Evolutionary conservation across 192 early-diverging fungal genomes (phyloP).

Genomic region (Podila horticola): DNA sequence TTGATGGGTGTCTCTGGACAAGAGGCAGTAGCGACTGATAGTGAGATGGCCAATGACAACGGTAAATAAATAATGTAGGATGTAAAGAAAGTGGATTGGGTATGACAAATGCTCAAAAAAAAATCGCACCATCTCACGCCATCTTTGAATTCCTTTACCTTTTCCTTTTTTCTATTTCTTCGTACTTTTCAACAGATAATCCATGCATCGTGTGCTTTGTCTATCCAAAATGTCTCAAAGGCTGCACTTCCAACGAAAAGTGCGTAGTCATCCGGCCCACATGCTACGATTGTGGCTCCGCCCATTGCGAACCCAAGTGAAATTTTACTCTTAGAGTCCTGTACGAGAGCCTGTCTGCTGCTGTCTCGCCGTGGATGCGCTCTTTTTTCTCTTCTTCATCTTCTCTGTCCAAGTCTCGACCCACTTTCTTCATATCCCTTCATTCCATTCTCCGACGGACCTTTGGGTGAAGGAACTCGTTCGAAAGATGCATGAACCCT

Average conservation of each 20-base stretch:
- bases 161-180: neutral
- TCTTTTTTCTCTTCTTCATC: neutral
- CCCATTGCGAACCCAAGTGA: neutral
- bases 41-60: neutral
- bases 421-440: too few relatives aligned
- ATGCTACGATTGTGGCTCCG: conserved; percentile 2
- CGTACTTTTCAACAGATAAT: neutral
- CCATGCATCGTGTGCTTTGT: neutral
- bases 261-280: neutral
- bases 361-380: neutral
- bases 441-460: too few relatives aligned
- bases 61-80: neutral
- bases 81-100: neutral
- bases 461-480: too few relatives aligned
- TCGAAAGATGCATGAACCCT: too few relatives aligned
- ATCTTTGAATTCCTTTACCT: neutral
- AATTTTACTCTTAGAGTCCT: neutral
- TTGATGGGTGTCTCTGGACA: neutral
- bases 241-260: neutral
- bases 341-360: neutral
- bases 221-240: neutral
- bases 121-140: neutral
- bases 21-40: neutral
- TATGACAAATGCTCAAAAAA: neutral
- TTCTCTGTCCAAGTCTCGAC: too few relatives aligned